A percentile compares a stretch with the other conserved stretches of the same genome.
These are phyloP conservation scores for Wickerhamiella sergipiensis DNA, from an alignment of 805 yeast species.

Conservation along the genomic window DNA sequence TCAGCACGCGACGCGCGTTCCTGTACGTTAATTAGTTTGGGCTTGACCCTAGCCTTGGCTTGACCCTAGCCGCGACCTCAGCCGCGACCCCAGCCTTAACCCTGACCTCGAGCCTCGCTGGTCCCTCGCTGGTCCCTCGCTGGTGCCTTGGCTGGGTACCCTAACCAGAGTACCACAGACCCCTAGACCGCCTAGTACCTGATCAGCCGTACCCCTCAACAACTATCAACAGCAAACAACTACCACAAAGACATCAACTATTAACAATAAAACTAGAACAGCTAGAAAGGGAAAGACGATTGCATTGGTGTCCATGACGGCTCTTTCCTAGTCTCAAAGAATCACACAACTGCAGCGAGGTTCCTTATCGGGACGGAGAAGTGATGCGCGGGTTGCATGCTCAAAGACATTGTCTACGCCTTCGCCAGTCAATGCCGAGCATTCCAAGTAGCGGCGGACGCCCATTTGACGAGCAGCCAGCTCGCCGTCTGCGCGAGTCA, in stretches of 20 bases:
- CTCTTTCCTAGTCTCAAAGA: background rate
- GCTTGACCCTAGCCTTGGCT: too few species aligned
- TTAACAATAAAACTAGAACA: background rate
- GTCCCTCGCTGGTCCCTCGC: too few species aligned
- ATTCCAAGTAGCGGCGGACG: conserved; percentile 71
- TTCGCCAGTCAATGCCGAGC: conserved; percentile 86
- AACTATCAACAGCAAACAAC: too few species aligned
- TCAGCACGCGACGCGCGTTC: background rate
- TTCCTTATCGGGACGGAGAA: conserved; percentile 26
- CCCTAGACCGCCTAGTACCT: too few species aligned
- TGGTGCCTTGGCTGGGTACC: too few species aligned
- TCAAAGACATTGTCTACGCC: conserved; percentile 93
- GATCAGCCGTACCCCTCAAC: too few species aligned
- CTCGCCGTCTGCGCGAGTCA: conserved; percentile 40
- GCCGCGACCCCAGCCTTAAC: background rate
- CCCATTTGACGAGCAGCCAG: conserved; percentile 64
- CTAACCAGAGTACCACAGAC: too few species aligned
- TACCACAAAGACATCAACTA: background rate
- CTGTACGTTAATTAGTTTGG: background rate
- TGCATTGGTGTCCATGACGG: background rate
- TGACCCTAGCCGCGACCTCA: too few species aligned
- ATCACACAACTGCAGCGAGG: background rate
- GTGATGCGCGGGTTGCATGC: conserved; percentile 72
- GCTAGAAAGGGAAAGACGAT: background rate
- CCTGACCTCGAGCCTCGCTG: background rate